Evolutionary conservation across 495 filamentous ascomycete genomes (phyloP).

Genomic region (Penicillium manginii): DNA sequence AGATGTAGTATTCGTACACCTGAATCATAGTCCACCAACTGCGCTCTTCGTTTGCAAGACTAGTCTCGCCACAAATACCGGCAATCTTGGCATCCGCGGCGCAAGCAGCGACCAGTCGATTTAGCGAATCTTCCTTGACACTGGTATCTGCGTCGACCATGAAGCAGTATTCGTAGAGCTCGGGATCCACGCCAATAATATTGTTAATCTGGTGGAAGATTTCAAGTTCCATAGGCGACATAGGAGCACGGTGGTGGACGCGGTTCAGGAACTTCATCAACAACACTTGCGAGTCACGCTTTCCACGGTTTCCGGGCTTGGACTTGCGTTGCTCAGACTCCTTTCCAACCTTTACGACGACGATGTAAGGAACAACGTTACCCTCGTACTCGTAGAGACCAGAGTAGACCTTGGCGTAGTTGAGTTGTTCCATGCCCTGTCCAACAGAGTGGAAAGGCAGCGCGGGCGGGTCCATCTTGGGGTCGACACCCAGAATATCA

Average conservation of each 20-base stretch:
- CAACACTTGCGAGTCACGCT: constrained; percentile 93
- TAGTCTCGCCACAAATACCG: constrained; percentile 97
- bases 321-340: constrained; percentile 89
- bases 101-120: constrained; percentile 89
- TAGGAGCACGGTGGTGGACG: constrained; percentile 89
- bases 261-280: constrained; percentile 91
- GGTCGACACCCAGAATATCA: constrained; percentile 95
- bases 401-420: constrained; percentile 98
- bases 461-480: constrained; percentile 93
- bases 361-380: constrained; percentile 94
- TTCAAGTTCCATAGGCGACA: constrained; percentile 94
- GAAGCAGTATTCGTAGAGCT: constrained; percentile 95
- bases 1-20: constrained; percentile 98
- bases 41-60: constrained; percentile 89
- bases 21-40: constrained; percentile 99
- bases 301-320: constrained; percentile 97
- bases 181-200: constrained; percentile 95
- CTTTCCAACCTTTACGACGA: constrained; percentile 96
- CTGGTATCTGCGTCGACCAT: constrained; percentile 98
- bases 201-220: constrained; percentile 99
- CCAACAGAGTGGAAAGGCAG: constrained; percentile 91
- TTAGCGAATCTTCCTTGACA: constrained; percentile 90
- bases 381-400: constrained; percentile 97
- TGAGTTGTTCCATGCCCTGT: constrained; percentile 87
- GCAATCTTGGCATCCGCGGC: constrained; percentile 94